A percentile compares a stretch with the other conserved stretches of the same genome.
Conservation (phyloP, 2,329 filamentous ascomycete species). For the Sporothrix pallida region DNA sequence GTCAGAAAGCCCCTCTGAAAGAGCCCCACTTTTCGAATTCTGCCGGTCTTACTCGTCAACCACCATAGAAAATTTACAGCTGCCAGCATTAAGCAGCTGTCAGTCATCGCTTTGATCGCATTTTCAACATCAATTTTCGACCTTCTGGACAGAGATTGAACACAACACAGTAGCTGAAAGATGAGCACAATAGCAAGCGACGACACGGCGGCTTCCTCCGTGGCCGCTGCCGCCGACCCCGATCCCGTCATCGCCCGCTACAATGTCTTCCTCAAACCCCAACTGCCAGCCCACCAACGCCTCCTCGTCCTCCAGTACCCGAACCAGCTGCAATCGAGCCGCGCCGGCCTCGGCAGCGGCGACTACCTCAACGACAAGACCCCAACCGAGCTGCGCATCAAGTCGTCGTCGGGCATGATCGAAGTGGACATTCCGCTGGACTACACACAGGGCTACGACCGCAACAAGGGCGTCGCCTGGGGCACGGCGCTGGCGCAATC, state of each 20-base stretch:
- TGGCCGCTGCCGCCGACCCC: conserved; percentile 48
- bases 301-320: conserved; percentile 89
- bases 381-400: conserved; percentile 79
- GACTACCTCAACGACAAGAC: conserved; percentile 59
- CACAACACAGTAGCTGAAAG: neutral
- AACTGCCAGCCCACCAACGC: conserved; percentile 64
- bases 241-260: conserved; percentile 78
- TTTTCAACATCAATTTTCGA: neutral
- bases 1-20: neutral
- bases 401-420: conserved; percentile 79
- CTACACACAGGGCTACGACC: conserved; percentile 77
- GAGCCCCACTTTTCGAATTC: conserved; percentile 2
- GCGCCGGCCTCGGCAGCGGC: conserved; percentile 39
- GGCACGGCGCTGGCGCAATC: conserved; percentile 74
- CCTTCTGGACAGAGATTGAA: neutral
- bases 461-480: conserved; percentile 80
- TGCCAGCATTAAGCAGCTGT: conserved; percentile 4
- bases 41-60: conserved; percentile 26
- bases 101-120: neutral
- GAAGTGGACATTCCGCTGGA: conserved; percentile 90
- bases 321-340: conserved; percentile 69
- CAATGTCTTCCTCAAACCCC: conserved; percentile 83
- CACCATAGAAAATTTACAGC: conserved; percentile 25
- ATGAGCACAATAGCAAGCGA: neutral
- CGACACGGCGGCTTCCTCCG: neutral